Conservation (phyloP, 2,329 filamentous ascomycete genomes). For the Clonostachys chloroleuca region DNA sequence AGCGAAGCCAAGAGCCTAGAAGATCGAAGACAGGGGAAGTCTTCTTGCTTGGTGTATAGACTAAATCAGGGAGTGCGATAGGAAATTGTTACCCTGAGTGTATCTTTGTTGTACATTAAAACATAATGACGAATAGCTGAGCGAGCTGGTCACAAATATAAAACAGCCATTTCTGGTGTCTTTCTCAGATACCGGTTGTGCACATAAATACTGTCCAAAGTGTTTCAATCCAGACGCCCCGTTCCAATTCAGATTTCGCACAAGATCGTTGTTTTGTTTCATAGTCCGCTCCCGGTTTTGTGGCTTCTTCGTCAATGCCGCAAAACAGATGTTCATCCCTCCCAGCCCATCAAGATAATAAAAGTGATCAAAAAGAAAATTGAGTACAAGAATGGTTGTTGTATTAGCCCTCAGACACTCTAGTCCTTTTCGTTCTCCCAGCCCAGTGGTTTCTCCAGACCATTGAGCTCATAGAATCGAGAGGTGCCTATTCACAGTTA, state of each 20-base stretch:
- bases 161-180: too few relatives aligned
- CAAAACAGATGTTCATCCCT: not conserved
- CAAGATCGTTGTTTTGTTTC: not conserved
- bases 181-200: not conserved
- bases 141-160: too few relatives aligned
- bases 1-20: not conserved
- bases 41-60: too few relatives aligned
- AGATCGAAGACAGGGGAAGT: too few relatives aligned
- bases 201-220: not conserved
- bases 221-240: slow-evolving; percentile 3
- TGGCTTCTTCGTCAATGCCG: not conserved
- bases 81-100: not conserved
- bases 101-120: not conserved
- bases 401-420: slow-evolving; percentile 3
- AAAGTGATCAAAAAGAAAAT: not conserved
- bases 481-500: slow-evolving; percentile 48
- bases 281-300: too few relatives aligned
- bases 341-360: not conserved
- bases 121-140: too few relatives aligned
- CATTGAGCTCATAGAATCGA: slow-evolving; percentile 80
- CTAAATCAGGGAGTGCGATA: too few relatives aligned
- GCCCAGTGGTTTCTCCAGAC: slow-evolving; percentile 76
- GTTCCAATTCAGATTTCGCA: not conserved
- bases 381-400: slow-evolving; percentile 2
- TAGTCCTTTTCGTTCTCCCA: slow-evolving; percentile 68